Conservation (phyloP, 2,329 filamentous ascomycete species). For the Chaetomiaceae sp. region DNA sequence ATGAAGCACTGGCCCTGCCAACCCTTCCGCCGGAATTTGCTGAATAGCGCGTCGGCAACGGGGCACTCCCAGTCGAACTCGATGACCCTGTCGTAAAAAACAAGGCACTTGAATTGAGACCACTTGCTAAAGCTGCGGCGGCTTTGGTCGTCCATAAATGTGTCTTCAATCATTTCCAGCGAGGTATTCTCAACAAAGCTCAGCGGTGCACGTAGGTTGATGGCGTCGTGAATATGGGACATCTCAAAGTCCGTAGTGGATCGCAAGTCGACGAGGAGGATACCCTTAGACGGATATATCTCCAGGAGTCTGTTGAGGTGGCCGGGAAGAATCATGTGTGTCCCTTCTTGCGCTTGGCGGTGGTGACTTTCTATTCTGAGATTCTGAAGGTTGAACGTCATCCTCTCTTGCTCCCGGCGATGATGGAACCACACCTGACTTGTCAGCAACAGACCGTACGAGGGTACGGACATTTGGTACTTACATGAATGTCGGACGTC, state of each 20-base stretch:
- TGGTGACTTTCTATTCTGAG: conserved; percentile 39
- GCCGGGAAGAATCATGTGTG: conserved; percentile 48
- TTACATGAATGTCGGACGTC: conserved; percentile 45
- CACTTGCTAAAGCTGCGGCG: conserved; percentile 45
- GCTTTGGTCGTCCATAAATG: conserved; percentile 46
- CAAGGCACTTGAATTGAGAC: conserved; percentile 44
- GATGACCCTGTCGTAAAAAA: conserved; percentile 50
- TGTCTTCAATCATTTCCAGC: conserved; percentile 48
- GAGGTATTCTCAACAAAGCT: conserved; percentile 46
- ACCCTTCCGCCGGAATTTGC: conserved; percentile 43
- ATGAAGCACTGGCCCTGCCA: conserved; percentile 52
- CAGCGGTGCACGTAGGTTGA: conserved; percentile 49
- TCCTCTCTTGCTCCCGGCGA: conserved; percentile 46
- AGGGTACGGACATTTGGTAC: conserved; percentile 13
- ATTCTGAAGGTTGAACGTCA: conserved; percentile 42
- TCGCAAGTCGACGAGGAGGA: conserved; percentile 49
- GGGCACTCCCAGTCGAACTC: conserved; percentile 51
- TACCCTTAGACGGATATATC: conserved; percentile 43
- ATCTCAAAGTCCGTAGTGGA: conserved; percentile 43
- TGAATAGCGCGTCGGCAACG: conserved; percentile 41
- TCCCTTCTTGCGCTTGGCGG: conserved; percentile 31
- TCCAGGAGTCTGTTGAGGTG: conserved; percentile 49
- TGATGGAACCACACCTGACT: conserved; percentile 49
- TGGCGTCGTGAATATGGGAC: conserved; percentile 49
- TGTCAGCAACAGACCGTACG: conserved; percentile 20